These are phyloP conservation scores for Serendipita sp. DNA, from an alignment of 768 basidiomycete species.

Conservation along the genomic window DNA sequence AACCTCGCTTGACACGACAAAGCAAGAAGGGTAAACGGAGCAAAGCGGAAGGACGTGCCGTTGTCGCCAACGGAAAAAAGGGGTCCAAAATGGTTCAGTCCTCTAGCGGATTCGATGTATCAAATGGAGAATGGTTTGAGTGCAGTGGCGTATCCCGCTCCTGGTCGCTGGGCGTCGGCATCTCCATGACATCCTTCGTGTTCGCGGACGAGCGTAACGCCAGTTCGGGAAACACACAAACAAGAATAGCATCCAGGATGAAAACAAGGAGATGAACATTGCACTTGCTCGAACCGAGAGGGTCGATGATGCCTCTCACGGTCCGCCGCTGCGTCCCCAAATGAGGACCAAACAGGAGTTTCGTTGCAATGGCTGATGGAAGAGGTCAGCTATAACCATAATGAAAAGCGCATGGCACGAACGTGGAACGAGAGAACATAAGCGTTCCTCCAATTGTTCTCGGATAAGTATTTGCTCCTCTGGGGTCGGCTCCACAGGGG, in stretches of 20 bases:
- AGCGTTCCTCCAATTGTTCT: slow-evolving; percentile 23
- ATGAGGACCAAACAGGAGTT: slow-evolving; percentile 40
- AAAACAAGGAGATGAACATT: slow-evolving; percentile 67
- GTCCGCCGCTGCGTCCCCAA: slow-evolving; percentile 26
- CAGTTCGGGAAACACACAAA: slow-evolving; percentile 67
- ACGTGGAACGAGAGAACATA: slow-evolving; percentile 30
- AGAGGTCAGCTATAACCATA: slow-evolving; percentile 11
- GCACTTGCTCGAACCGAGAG: slow-evolving; percentile 45
- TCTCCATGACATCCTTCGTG: background rate
- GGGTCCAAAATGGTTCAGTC: background rate
- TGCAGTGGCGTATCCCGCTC: too few species aligned
- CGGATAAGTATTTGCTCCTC: slow-evolving; percentile 59
- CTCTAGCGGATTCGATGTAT: background rate
- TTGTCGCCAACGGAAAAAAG: too few species aligned
- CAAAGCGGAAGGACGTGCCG: too few species aligned
- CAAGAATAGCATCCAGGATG: slow-evolving; percentile 55
- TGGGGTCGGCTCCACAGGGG: slow-evolving; percentile 54
- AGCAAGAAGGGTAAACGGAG: too few species aligned
- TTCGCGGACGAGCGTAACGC: slow-evolving; percentile 10
- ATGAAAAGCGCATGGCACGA: slow-evolving; percentile 18
- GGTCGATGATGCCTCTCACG: slow-evolving; percentile 40
- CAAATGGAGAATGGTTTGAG: background rate
- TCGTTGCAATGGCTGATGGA: slow-evolving; percentile 27
- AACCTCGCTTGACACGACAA: too few species aligned
- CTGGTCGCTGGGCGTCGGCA: background rate